These are phyloP conservation scores for Leucaena leucocephala DNA, from an alignment of 306 rosid species.

Conservation along the genomic window DNA sequence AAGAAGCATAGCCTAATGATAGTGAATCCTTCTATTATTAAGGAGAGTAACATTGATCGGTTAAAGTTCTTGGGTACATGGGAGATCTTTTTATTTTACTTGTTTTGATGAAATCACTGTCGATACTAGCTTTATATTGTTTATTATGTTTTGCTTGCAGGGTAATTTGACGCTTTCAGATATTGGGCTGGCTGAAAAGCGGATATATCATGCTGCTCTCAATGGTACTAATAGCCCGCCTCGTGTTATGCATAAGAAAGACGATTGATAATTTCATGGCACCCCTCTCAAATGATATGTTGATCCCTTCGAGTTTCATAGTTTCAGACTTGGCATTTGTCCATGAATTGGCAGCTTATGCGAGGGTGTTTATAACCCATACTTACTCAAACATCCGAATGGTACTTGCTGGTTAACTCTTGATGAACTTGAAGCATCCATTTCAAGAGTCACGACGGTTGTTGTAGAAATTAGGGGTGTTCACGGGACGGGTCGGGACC, in stretches of 20 bases:
- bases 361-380: conserved; percentile 31
- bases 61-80: background rate
- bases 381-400: conserved; percentile 19
- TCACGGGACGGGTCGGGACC: too few relatives aligned
- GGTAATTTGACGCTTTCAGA: conserved; percentile 74
- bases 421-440: conserved; percentile 13
- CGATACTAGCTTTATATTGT: conserved; percentile 15
- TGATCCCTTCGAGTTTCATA: conserved; percentile 45
- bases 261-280: conserved; percentile 72
- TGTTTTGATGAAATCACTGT: background rate
- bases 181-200: conserved; percentile 84
- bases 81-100: background rate
- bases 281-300: conserved; percentile 54
- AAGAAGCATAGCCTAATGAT: background rate
- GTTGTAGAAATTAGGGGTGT: too few relatives aligned
- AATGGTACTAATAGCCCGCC: conserved; percentile 84
- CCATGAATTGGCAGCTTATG: conserved; percentile 42
- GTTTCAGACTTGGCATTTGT: conserved; percentile 35
- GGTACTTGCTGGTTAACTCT: conserved; percentile 27
- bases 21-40: background rate
- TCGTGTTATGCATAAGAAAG: conserved; percentile 79
- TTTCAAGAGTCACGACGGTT: conserved; percentile 7
- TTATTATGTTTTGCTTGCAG: conserved; percentile 50
- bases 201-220: conserved; percentile 82
- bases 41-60: background rate